Percentiles rank a stretch among this genome's conserved stretches.
Evolutionary conservation across 2,329 filamentous ascomycete genomes (phyloP).

Genomic region (Colletotrichum sp.): DNA sequence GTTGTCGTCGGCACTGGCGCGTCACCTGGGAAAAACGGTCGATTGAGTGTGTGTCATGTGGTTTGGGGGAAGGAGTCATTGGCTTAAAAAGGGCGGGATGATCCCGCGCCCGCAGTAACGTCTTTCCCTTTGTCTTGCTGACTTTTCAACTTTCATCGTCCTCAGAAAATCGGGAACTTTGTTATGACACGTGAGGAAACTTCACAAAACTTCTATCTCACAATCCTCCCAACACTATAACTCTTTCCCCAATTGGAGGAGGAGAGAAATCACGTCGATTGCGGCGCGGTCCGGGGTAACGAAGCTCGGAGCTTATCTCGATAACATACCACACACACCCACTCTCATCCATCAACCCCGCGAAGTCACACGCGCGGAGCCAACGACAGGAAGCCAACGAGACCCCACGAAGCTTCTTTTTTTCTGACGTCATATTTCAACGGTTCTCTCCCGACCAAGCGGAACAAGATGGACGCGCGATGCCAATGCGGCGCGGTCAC

Average conservation of each 20-base stretch:
- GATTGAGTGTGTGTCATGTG: not conserved
- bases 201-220: not conserved
- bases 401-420: not conserved
- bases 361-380: not conserved
- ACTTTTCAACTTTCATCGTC: not conserved
- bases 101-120: not conserved
- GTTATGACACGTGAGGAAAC: not conserved
- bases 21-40: not conserved
- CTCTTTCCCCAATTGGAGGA: not conserved
- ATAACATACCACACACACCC: not conserved
- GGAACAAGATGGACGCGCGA: constrained; percentile 55
- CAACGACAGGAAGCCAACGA: not conserved
- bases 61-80: not conserved
- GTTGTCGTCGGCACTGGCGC: not conserved
- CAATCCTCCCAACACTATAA: not conserved
- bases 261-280: not conserved
- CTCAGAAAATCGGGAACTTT: not conserved
- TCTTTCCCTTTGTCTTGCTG: not conserved
- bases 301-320: not conserved
- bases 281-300: not conserved
- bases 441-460: not conserved
- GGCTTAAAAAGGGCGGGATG: constrained; percentile 8
- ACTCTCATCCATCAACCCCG: not conserved
- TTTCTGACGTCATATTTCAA: not conserved
- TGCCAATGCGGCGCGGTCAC: constrained; percentile 70